phyloP scores from a whole-genome alignment of 2,329 filamentous ascomycete species.

The Colletotrichum lentis region DNA sequence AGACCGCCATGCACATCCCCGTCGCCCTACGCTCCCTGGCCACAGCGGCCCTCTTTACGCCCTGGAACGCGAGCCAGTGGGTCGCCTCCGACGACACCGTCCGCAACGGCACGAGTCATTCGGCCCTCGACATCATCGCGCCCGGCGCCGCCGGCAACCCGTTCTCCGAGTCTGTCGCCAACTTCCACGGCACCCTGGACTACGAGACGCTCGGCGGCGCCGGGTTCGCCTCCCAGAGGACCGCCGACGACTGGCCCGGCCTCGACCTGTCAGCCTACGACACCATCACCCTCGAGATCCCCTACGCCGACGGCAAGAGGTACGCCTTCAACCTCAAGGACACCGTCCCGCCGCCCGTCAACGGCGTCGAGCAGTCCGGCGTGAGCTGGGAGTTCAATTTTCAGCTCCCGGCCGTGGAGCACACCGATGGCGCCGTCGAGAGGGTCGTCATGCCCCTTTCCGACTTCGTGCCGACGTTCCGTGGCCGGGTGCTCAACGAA shows the following conservation, averaged over 20 bases:
- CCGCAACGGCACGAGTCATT: constrained; percentile 73
- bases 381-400: constrained; percentile 81
- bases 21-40: constrained; percentile 15
- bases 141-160: constrained; percentile 40
- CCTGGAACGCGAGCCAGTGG: constrained; percentile 70
- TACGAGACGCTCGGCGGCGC: constrained; percentile 79
- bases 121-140: constrained; percentile 52
- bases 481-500: constrained; percentile 71
- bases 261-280: constrained; percentile 72
- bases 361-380: constrained; percentile 74
- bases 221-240: constrained; percentile 82
- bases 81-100: constrained; percentile 78
- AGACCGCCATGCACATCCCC: constrained; percentile 23
- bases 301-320: constrained; percentile 65
- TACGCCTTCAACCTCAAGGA: constrained; percentile 83
- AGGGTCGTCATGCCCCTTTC: constrained; percentile 68
- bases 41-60: constrained; percentile 49
- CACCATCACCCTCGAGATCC: constrained; percentile 65
- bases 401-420: constrained; percentile 39
- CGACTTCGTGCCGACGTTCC: constrained; percentile 74
- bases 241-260: constrained; percentile 60
- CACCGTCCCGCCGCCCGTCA: constrained; percentile 63
- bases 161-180: constrained; percentile 47
- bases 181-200: constrained; percentile 76
- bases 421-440: constrained; percentile 41